Conservation (phyloP, 345 rosid genomes). For the Tarenaya hassleriana region DNA sequence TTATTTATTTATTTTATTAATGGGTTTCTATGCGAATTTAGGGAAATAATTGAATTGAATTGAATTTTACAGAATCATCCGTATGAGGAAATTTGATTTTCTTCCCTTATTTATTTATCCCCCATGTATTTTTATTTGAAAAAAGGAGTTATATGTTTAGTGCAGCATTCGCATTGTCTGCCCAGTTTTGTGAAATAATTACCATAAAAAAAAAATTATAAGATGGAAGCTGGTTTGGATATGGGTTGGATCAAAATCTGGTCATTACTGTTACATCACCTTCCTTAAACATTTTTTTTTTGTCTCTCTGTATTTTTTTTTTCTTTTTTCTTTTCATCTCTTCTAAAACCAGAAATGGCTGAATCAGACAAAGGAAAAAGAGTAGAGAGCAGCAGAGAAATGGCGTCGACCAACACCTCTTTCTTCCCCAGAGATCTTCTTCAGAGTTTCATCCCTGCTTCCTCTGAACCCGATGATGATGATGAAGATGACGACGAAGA, state of each 20-base stretch:
- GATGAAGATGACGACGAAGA: conserved; percentile 26
- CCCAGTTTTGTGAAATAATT: no score
- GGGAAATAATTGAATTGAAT: no score
- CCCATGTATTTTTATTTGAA: no score
- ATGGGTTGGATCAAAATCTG: conserved; percentile 23
- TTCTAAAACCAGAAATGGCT: conserved; percentile 33
- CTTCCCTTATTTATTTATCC: no score
- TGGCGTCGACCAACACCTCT: conserved; percentile 40
- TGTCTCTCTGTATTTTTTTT: no score
- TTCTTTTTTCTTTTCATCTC: background rate
- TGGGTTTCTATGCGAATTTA: no score
- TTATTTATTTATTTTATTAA: no score
- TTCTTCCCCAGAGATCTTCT: conserved; percentile 69
- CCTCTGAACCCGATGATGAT: conserved; percentile 14
- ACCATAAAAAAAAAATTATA: conserved; percentile 4
- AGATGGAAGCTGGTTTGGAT: conserved; percentile 7
- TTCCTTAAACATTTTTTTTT: background rate
- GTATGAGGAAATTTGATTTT: no score
- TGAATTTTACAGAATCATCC: no score
- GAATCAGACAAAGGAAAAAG: conserved; percentile 38
- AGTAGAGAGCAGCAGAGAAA: conserved; percentile 34
- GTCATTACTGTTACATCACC: conserved; percentile 28
- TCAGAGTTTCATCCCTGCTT: conserved; percentile 52
- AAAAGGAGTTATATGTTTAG: no score
- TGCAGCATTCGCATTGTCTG: no score